Conservation (phyloP, 192 early-diverging fungal species). For the Coemansia reversa region DNA sequence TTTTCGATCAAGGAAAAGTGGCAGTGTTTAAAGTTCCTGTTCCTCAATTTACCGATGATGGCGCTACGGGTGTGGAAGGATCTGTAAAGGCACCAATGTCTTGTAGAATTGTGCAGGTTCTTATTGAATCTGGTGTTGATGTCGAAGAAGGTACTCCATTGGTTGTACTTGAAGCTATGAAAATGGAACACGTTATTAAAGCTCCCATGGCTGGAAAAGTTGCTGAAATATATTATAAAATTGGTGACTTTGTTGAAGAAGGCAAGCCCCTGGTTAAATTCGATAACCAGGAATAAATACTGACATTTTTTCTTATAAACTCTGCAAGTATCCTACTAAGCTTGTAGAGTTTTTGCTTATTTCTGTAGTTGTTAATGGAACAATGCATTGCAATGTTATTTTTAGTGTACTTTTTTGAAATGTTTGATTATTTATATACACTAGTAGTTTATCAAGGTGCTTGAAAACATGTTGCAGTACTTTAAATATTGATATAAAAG, state of each 20-base stretch:
- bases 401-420: no score
- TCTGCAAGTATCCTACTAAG: no score
- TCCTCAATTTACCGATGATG: constrained; percentile 58
- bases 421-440: no score
- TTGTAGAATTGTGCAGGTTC: constrained; percentile 90
- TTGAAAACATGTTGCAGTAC: no score
- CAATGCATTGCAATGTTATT: no score
- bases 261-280: constrained; percentile 80
- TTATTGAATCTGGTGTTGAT: constrained; percentile 69
- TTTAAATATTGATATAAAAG: no score
- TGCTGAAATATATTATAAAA: constrained; percentile 72
- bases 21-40: constrained; percentile 56
- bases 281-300: constrained; percentile 51
- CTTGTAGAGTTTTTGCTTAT: no score
- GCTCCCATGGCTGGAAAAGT: constrained; percentile 73
- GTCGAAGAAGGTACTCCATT: constrained; percentile 80
- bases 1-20: constrained; percentile 60
- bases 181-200: constrained; percentile 96
- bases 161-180: constrained; percentile 95
- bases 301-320: no score
- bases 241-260: constrained; percentile 87
- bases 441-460: no score
- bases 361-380: no score
- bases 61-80: constrained; percentile 47
- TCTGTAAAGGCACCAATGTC: constrained; percentile 93